A percentile compares a stretch with the other conserved stretches of the same genome.
These are phyloP conservation scores for Daedaleopsis sinensis DNA, from an alignment of 768 basidiomycete species.

Conservation along the genomic window DNA sequence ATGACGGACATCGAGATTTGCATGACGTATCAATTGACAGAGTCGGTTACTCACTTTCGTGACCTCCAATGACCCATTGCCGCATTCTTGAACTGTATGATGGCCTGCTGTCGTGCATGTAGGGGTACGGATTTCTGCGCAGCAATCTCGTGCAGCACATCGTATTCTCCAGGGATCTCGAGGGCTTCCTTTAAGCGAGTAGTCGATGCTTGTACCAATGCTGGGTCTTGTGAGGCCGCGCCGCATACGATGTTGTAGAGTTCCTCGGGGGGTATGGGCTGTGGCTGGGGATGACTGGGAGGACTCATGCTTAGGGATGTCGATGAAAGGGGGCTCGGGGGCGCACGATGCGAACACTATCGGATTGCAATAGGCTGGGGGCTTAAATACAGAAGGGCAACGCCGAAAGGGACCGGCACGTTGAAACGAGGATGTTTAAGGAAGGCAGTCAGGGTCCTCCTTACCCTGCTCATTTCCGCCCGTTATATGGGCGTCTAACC, in stretches of 20 bases:
- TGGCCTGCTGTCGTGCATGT: constrained; percentile 74
- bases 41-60: constrained; percentile 56
- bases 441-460: constrained; percentile 5
- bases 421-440: neutral
- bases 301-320: neutral
- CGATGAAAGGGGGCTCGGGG: neutral
- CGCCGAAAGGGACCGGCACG: constrained; percentile 1
- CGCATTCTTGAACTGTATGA: constrained; percentile 89
- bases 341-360: neutral
- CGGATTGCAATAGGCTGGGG: neutral
- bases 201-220: constrained; percentile 48
- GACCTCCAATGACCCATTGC: constrained; percentile 77
- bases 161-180: constrained; percentile 70
- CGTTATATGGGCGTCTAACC: neutral
- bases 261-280: constrained; percentile 60
- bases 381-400: neutral
- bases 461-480: neutral
- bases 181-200: constrained; percentile 69
- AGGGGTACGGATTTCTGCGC: constrained; percentile 60
- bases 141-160: constrained; percentile 75
- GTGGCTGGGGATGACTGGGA: constrained; percentile 10
- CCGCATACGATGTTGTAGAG: constrained; percentile 65
- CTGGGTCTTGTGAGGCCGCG: constrained; percentile 75
- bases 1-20: constrained; percentile 5
- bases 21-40: neutral